Evolutionary conservation across 2,329 filamentous ascomycete genomes (phyloP).

Genomic region (Setomelanomma holmii): DNA sequence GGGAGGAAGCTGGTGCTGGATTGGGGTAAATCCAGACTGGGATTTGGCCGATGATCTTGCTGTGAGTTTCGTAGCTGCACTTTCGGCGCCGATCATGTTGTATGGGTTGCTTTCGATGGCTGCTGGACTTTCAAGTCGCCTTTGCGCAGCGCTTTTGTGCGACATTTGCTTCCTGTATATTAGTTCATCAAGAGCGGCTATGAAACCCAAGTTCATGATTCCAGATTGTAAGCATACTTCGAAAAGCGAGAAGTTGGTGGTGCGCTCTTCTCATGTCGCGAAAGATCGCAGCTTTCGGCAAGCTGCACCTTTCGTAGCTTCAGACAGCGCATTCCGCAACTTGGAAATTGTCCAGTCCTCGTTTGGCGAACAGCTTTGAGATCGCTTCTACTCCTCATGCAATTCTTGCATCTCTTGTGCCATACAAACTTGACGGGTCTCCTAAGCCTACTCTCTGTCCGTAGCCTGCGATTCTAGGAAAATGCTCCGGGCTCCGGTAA

Average conservation of each 20-base stretch:
- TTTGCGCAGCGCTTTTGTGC: not conserved
- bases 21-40: conserved; percentile 13
- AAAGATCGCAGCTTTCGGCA: too few species aligned
- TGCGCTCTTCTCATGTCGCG: too few species aligned
- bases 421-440: too few species aligned
- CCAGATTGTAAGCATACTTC: not conserved
- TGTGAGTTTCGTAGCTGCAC: too few species aligned
- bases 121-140: not conserved
- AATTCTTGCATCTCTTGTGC: too few species aligned
- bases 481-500: too few species aligned
- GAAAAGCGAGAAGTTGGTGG: not conserved
- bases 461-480: too few species aligned
- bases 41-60: conserved; percentile 12
- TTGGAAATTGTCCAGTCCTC: not conserved
- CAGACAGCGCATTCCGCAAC: not conserved
- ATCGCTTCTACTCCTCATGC: too few species aligned
- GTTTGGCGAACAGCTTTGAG: too few species aligned
- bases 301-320: not conserved
- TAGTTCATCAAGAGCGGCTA: not conserved
- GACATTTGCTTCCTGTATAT: not conserved
- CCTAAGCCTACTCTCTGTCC: too few species aligned
- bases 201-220: not conserved
- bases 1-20: conserved; percentile 24
- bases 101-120: too few species aligned
- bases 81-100: too few species aligned